Conservation (phyloP, 805 yeast genomes). For the Hanseniaspora clermontiae region DNA sequence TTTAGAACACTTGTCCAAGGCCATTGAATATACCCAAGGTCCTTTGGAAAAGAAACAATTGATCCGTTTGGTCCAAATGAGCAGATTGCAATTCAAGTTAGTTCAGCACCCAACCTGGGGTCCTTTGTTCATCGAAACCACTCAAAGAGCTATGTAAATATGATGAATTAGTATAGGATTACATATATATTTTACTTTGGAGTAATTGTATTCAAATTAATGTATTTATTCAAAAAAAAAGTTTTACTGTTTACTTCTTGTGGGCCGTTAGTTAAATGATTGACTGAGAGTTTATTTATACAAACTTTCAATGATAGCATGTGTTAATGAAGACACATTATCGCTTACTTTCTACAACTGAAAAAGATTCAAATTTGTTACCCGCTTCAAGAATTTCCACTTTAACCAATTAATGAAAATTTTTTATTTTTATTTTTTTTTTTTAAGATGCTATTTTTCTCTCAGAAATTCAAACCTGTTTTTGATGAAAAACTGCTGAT, state of each 20-base stretch:
- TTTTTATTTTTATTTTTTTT: too few relatives aligned
- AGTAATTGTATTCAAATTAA: not conserved
- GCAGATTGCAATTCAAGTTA: conserved; percentile 75
- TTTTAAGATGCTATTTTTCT: too few relatives aligned
- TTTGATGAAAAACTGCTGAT: too few relatives aligned
- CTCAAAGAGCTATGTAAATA: conserved; percentile 12
- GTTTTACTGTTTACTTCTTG: not conserved
- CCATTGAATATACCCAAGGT: conserved; percentile 70
- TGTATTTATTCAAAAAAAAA: not conserved
- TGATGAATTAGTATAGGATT: not conserved
- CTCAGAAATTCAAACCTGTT: too few relatives aligned
- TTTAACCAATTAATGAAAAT: too few relatives aligned
- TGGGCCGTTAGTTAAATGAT: too few relatives aligned
- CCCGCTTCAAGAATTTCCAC: too few relatives aligned
- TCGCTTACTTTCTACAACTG: too few relatives aligned
- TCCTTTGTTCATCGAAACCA: conserved; percentile 12
- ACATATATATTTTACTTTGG: not conserved
- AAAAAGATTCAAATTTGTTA: too few relatives aligned
- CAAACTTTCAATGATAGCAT: too few relatives aligned
- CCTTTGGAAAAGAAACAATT: conserved; percentile 82
- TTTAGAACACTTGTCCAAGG: conserved; percentile 64
- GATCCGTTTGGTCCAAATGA: conserved; percentile 81
- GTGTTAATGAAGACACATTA: too few relatives aligned
- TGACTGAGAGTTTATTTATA: too few relatives aligned
- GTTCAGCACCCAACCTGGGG: conserved; percentile 18